Conservation (phyloP, 176 grass and related monocot species). For the Oryza glumipatula region DNA sequence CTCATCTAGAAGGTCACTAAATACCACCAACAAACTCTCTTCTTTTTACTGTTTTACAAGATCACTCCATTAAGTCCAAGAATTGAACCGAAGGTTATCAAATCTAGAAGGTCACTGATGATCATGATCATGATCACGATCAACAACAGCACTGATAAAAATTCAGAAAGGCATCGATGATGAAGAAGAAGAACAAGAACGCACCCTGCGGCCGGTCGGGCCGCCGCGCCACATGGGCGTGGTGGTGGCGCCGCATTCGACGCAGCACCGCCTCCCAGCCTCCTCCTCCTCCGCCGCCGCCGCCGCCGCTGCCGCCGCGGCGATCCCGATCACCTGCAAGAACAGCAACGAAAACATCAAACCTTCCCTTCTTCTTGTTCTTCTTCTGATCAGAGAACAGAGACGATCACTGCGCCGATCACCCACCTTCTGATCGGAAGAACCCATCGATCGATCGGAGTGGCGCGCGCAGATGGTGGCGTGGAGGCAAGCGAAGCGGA, state of each 20-base stretch:
- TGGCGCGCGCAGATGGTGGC: not conserved
- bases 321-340: slow-evolving; percentile 43
- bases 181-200: not conserved
- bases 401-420: not conserved
- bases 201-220: slow-evolving; percentile 77
- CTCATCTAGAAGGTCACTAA: too few species aligned
- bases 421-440: slow-evolving; percentile 50
- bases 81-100: not conserved
- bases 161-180: too few species aligned
- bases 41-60: not conserved
- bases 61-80: not conserved
- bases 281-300: not conserved
- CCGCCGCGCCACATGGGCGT: slow-evolving; percentile 89
- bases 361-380: not conserved
- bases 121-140: not conserved
- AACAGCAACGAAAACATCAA: not conserved
- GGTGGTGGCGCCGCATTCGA: slow-evolving; percentile 77
- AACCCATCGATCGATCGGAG: slow-evolving; percentile 50
- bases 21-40: too few species aligned
- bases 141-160: not conserved
- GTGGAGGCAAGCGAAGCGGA: not conserved
- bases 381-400: not conserved
- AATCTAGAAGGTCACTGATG: not conserved
- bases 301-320: not conserved
- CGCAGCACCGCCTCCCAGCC: slow-evolving; percentile 57